These are phyloP conservation scores for Diaporthe vexans DNA, from an alignment of 2,329 filamentous ascomycete species.

Conservation along the genomic window DNA sequence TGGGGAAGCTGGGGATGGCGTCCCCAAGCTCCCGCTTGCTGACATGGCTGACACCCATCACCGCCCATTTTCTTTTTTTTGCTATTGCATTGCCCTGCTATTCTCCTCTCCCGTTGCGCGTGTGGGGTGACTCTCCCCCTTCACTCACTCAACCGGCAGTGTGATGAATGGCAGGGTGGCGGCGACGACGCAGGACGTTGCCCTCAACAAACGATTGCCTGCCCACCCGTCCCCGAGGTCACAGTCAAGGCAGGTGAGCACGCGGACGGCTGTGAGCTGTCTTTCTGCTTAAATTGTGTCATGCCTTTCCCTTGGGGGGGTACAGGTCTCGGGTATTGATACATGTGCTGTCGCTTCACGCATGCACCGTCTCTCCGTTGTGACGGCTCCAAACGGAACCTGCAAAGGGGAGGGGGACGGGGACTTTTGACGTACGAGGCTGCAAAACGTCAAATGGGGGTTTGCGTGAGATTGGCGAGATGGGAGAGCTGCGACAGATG, in stretches of 20 bases:
- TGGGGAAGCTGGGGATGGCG: conserved; percentile 20
- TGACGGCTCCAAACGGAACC: not conserved
- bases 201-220: conserved; percentile 12
- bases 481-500: conserved; percentile 3
- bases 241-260: not conserved
- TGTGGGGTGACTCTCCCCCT: conserved; percentile 11
- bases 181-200: not conserved
- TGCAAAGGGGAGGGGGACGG: no score
- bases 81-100: no score
- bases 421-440: conserved; percentile 14
- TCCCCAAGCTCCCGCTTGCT: conserved; percentile 24
- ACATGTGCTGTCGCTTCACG: not conserved
- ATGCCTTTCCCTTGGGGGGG: no score
- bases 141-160: not conserved
- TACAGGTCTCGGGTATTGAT: not conserved
- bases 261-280: not conserved
- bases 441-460: not conserved
- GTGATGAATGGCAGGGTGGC: conserved; percentile 13
- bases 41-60: conserved; percentile 31
- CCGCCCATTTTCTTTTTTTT: not conserved
- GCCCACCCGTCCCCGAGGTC: not conserved
- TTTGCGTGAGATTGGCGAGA: conserved; percentile 2
- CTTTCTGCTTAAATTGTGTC: no score
- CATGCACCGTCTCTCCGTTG: conserved; percentile 3
- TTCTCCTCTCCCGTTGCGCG: no score